These are phyloP conservation scores for Saccharomycopsis olivae DNA, from an alignment of 805 yeast species.

Conservation along the genomic window DNA sequence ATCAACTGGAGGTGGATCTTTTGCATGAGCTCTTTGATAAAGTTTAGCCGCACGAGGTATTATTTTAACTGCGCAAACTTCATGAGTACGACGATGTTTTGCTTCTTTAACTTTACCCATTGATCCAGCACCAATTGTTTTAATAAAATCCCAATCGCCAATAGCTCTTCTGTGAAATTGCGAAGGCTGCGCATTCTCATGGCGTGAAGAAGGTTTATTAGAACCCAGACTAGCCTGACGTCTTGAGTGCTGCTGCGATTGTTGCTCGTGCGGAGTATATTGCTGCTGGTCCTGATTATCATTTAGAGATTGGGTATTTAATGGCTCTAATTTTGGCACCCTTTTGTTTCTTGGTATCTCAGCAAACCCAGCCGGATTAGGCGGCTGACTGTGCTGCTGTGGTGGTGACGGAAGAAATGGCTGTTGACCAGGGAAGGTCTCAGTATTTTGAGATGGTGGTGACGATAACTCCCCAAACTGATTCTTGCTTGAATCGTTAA, in stretches of 20 bases:
- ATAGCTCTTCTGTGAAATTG: constrained; percentile 72
- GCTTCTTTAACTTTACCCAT: constrained; percentile 99
- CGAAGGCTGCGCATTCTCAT: constrained; percentile 13
- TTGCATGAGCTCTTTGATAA: constrained; percentile 60
- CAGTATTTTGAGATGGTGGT: constrained; percentile 14
- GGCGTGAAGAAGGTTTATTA: background rate
- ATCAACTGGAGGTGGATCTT: constrained; percentile 55
- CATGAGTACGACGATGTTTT: constrained; percentile 67
- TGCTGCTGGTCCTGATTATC: background rate
- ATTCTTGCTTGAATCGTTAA: constrained; percentile 24
- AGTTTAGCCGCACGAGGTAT: constrained; percentile 81
- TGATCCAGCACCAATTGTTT: constrained; percentile 95
- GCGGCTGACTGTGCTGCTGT: constrained; percentile 1
- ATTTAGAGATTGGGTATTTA: constrained; percentile 1
- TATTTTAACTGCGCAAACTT: constrained; percentile 85
- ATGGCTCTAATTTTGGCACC: constrained; percentile 5
- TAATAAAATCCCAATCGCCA: constrained; percentile 94
- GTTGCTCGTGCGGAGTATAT: background rate
- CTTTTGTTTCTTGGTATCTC: background rate
- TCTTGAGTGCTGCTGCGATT: background rate
- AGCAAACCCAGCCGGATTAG: background rate
- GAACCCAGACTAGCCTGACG: background rate
- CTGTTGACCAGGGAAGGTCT: constrained; percentile 6
- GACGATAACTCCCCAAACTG: constrained; percentile 19
- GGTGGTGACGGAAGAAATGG: constrained; percentile 17